These are phyloP conservation scores for Cyberlindnera meyerae DNA, from an alignment of 805 yeast genomes.

Conservation along the genomic window DNA sequence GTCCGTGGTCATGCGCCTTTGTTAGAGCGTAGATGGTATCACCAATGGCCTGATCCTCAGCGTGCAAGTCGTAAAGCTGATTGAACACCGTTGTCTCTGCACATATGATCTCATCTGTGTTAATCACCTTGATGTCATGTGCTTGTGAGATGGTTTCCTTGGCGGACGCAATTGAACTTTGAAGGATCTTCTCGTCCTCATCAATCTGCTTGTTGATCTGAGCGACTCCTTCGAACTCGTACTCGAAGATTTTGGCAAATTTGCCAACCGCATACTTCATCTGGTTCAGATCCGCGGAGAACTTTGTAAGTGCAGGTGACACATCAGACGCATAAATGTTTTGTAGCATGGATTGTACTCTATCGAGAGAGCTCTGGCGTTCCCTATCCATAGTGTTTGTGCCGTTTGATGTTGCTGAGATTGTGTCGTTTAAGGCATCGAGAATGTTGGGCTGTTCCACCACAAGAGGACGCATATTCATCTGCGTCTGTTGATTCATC, in stretches of 20 bases:
- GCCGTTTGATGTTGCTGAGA: no score
- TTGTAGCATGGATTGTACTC: conserved; percentile 22
- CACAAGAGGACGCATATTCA: no score
- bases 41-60: conserved; percentile 65
- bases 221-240: conserved; percentile 30
- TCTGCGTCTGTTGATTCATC: conserved; percentile 10
- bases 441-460: conserved; percentile 23
- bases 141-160: conserved; percentile 30
- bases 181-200: conserved; percentile 27
- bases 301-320: conserved; percentile 18
- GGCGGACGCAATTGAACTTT: conserved; percentile 27
- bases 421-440: conserved; percentile 12
- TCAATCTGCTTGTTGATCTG: conserved; percentile 24
- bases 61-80: conserved; percentile 59
- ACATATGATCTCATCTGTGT: conserved; percentile 40
- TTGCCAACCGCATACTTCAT: conserved; percentile 33
- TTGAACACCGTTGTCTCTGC: conserved; percentile 50
- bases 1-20: conserved; percentile 47
- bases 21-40: conserved; percentile 61
- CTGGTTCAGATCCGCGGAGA: conserved; percentile 20
- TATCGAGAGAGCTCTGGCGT: conserved; percentile 5
- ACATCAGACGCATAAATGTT: conserved; percentile 22
- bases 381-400: conserved; percentile 8
- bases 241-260: conserved; percentile 31
- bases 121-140: conserved; percentile 26